Evolutionary conservation across 805 yeast genomes (phyloP).

Genomic region (Brettanomyces nanus): DNA sequence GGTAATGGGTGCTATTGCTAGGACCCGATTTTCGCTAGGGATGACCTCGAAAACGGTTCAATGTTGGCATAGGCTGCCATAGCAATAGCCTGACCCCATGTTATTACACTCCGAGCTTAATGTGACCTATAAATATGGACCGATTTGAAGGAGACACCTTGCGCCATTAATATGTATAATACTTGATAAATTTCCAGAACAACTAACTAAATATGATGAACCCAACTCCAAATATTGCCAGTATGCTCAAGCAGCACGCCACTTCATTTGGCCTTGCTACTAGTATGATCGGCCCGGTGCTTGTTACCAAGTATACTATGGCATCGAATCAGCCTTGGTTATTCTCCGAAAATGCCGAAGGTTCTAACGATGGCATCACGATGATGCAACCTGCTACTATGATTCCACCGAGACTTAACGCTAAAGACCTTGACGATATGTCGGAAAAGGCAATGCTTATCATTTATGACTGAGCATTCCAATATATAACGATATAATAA

Average conservation of each 20-base stretch:
- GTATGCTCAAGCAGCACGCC: slow-evolving; percentile 1
- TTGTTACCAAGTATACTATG: background rate
- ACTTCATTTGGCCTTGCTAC: background rate
- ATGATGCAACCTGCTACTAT: background rate
- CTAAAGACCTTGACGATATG: slow-evolving; percentile 1
- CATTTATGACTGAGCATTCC: background rate
- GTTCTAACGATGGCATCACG: background rate
- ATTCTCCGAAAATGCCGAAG: background rate
- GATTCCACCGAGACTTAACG: background rate
- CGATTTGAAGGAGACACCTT: too few relatives aligned
- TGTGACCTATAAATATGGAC: too few relatives aligned
- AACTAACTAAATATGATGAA: background rate
- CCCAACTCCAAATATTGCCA: background rate
- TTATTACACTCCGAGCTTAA: too few relatives aligned
- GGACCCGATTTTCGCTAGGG: too few relatives aligned
- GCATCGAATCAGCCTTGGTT: background rate
- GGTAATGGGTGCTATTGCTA: too few relatives aligned
- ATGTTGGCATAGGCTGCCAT: too few relatives aligned
- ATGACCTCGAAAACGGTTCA: too few relatives aligned
- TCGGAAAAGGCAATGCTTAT: background rate
- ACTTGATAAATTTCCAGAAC: too few relatives aligned
- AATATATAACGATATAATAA: background rate
- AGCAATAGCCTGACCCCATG: too few relatives aligned
- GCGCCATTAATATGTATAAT: too few relatives aligned
- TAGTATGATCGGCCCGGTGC: background rate